Evolutionary conservation across 768 basidiomycete species (phyloP), one percentile per base, ranked within the genome.

Genomic region (Hydnomerulius pinastri): DNA sequence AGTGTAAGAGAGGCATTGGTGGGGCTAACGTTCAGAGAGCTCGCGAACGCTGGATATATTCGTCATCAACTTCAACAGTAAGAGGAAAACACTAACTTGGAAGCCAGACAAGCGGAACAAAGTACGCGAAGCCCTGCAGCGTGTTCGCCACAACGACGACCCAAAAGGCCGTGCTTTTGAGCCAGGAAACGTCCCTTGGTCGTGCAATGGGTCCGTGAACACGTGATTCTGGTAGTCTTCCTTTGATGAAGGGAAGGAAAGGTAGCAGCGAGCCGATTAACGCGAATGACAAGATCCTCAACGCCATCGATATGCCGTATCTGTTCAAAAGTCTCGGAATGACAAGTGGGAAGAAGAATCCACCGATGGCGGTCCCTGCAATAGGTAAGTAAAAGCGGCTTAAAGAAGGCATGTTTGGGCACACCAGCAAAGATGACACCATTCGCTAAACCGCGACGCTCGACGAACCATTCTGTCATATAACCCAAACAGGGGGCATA

Each of bases 391-490:
- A 46, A 10, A 25, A 21, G 17, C 33, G 13, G 6, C 20, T 33
- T 20, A 10, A 12, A 4, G n/a, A 30, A 10, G 33, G 6, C 4
- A 10, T 25, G 3, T 25, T 18, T 13, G n/a, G 28, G 33, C 20
- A 28, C 44, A 13, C 62, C 68, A 27, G 64, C 67, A 32, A 63
- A 69, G 20, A 68, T 59, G 33, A 67, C 60, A 6, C 70, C 68
- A 32, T 64, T 66, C 7, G 69, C 68, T n/a, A 69, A 44, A 6
- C 67, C 68, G 13, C 67, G 56, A 1, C 61, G 59, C n/a, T 54
- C 41, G 20, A 61, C 61, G 51, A 71, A 70, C 66, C 70, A 69
- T 48, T 70, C 67, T 15, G 65, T 58, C 42, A 69, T 47, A 49
- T 62, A 65, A 4, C 57, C 55, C 18, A 70, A 49, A 45, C 61